Evolutionary conservation across 495 filamentous ascomycete genomes (phyloP), one percentile per base, ranked within the genome.

Genomic region (Pyrenula massariospora): DNA sequence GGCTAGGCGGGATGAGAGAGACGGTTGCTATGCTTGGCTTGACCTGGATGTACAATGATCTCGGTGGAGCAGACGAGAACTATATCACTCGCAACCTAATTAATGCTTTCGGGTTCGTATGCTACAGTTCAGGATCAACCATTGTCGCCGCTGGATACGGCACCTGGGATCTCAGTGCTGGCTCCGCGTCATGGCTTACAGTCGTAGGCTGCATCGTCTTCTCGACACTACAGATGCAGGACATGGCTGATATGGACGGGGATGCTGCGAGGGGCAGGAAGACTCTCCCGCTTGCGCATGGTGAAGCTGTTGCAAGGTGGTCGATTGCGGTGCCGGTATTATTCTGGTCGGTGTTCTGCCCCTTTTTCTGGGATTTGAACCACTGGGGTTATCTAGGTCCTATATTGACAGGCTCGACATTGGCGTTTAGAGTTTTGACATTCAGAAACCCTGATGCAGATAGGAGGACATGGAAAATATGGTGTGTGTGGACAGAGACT

Each of bases 31-130:
- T 80, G 25, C 50, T 71, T 22, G 52, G 73, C 10, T 54, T 79
- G 3, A 73, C 60, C 0, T 82, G 70, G 65, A 59, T 78, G 54
- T 83, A 85, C 66, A 82, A 83, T 59, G 76, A 84, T 56, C 65
- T 80, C 2, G 55, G 64, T 5, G 76, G 74, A 0, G 73, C 66
- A 2, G 76, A 81, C 58, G 70, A 76, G 49, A 57, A 68, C 12
- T 60, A 68, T 2, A 10, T 69, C 20, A 22, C 62, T 1, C 67
- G 80, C 2, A 71, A 82, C 50, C 20, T 69, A 0, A 64, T 82
- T 53, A 80, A 72, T 52, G 70, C 76, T 1, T 12, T 64, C 5
- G 76, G 65, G 0, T 79, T 71, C 52, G 56, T 59, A 5, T 57
- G 62, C 48, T 74, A 65, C 59, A 68, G 66, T 54, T 53, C 54